Evolutionary conservation across 192 early-diverging fungal species (phyloP).

Genomic region (Podila horticola): DNA sequence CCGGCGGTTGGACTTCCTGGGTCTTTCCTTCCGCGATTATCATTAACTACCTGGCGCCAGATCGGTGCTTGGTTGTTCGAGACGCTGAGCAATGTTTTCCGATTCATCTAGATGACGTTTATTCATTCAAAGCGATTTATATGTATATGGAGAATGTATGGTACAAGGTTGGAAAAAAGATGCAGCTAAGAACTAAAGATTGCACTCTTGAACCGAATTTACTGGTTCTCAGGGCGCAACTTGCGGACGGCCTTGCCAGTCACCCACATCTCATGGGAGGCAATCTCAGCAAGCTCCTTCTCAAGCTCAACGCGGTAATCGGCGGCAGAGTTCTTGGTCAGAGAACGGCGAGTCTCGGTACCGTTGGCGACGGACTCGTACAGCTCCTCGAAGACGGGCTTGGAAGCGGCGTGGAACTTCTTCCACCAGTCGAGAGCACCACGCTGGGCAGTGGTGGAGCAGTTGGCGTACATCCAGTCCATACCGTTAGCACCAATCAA

Average conservation of each 20-base stretch:
- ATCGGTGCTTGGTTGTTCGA: too few species aligned
- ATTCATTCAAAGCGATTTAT: conserved; percentile 1
- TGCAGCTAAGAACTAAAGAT: neutral
- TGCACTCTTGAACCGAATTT: conserved; percentile 8
- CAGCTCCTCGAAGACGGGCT: conserved; percentile 93
- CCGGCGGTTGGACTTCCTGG: too few species aligned
- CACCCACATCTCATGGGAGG: conserved; percentile 88
- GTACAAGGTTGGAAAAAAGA: neutral
- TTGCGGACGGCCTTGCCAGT: conserved; percentile 87
- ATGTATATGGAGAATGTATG: neutral
- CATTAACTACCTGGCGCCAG: too few species aligned
- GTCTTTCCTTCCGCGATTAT: too few species aligned
- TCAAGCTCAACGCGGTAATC: conserved; percentile 96
- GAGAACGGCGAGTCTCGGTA: conserved; percentile 84
- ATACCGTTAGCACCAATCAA: conserved; percentile 96
- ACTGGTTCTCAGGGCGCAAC: conserved; percentile 85
- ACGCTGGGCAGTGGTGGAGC: conserved; percentile 96
- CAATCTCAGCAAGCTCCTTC: conserved; percentile 90
- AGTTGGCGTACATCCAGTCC: conserved; percentile 97
- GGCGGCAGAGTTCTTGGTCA: conserved; percentile 88
- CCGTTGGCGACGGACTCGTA: conserved; percentile 92
- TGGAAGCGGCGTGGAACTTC: conserved; percentile 91
- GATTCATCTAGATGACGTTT: too few species aligned
- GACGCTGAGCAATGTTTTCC: too few species aligned
- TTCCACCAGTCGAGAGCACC: conserved; percentile 98